Conservation (phyloP, 148 eudicot species). For the Bassia scoparia region DNA sequence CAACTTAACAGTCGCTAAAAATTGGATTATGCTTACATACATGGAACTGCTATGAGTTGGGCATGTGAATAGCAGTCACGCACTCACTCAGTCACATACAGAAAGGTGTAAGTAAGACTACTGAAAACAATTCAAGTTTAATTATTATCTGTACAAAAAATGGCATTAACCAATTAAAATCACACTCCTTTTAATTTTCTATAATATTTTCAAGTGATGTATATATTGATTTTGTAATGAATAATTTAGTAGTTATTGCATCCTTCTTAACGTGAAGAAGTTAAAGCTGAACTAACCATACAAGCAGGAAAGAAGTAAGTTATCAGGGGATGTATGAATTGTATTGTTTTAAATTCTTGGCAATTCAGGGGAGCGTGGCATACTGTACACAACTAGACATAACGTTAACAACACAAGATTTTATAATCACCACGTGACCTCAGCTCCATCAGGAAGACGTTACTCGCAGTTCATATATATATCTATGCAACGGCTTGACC, state of each 20-base stretch:
- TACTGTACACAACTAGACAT: no score
- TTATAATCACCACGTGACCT: not conserved
- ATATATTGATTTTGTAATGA: no score
- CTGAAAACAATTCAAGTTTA: no score
- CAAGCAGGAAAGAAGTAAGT: not conserved
- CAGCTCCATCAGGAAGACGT: conserved; percentile 9
- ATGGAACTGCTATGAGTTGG: not conserved
- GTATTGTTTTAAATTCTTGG: not conserved
- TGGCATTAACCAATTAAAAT: not conserved
- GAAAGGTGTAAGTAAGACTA: not conserved
- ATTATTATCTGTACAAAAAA: not conserved
- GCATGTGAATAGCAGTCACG: conserved; percentile 6
- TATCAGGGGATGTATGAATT: not conserved
- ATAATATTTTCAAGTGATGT: no score
- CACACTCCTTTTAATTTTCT: not conserved
- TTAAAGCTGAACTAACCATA: conserved; percentile 3
- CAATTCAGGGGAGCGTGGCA: conserved; percentile 11
- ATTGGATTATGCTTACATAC: no score
- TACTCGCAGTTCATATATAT: conserved; percentile 4
- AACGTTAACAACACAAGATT: not conserved
- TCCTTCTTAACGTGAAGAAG: conserved; percentile 1
- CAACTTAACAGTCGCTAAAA: no score
- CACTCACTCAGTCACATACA: not conserved
- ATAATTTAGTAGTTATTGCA: no score
- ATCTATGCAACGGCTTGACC: not conserved